These are phyloP conservation scores for Agrocybe pediades DNA, from an alignment of 768 basidiomycete species.

Conservation along the genomic window DNA sequence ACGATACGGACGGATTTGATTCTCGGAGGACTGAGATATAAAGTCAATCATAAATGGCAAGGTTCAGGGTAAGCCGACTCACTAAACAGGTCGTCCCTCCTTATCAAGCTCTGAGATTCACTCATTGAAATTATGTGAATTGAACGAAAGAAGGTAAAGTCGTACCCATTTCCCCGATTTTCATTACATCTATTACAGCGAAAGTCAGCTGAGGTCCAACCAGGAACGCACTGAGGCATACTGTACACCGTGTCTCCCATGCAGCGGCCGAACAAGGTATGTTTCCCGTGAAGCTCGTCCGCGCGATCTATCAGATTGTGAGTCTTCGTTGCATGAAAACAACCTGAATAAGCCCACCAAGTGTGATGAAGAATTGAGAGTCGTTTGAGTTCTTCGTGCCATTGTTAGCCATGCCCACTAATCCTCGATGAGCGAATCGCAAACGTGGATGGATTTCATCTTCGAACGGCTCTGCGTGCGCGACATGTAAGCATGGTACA, in stretches of 20 bases:
- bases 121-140: slow-evolving; percentile 6
- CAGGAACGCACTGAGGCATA: slow-evolving; percentile 35
- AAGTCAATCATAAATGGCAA: background rate
- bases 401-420: slow-evolving; percentile 93
- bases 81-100: slow-evolving; percentile 83
- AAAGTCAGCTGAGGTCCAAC: background rate
- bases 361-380: slow-evolving; percentile 94
- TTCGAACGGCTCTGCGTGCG: slow-evolving; percentile 78
- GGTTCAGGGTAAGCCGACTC: slow-evolving; percentile 24
- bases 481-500: background rate
- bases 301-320: slow-evolving; percentile 65
- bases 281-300: slow-evolving; percentile 91
- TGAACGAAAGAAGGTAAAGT: background rate
- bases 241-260: slow-evolving; percentile 91
- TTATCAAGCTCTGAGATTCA: slow-evolving; percentile 61
- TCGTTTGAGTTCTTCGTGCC: slow-evolving; percentile 88
- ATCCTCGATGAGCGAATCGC: slow-evolving; percentile 85
- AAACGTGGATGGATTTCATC: slow-evolving; percentile 94
- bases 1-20: slow-evolving; percentile 83
- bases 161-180: slow-evolving; percentile 88
- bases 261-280: slow-evolving; percentile 91
- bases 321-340: background rate
- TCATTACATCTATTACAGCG: slow-evolving; percentile 71
- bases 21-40: slow-evolving; percentile 75
- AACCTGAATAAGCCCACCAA: slow-evolving; percentile 51